These are phyloP conservation scores for Alternaria angustiovoidea DNA, from an alignment of 2,329 filamentous ascomycete genomes.

Conservation along the genomic window DNA sequence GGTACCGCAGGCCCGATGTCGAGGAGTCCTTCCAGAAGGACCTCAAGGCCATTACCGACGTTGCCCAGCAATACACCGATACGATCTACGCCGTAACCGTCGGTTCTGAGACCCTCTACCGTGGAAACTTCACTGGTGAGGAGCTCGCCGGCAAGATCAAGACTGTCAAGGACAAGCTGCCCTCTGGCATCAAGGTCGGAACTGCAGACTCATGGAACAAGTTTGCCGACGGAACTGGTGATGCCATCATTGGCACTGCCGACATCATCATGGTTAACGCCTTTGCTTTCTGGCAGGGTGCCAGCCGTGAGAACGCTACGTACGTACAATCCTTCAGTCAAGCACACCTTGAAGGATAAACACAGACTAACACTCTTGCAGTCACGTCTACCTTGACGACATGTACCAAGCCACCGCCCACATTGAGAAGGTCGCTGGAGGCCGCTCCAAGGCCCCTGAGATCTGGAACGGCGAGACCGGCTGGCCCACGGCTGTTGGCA, in stretches of 20 bases:
- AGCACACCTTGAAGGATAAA: not conserved
- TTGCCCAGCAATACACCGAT: constrained; percentile 60
- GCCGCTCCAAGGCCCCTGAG: constrained; percentile 61
- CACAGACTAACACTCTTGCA: not conserved
- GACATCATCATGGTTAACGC: constrained; percentile 72
- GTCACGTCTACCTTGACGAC: constrained; percentile 70
- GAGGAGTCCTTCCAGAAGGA: constrained; percentile 69
- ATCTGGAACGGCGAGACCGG: constrained; percentile 58
- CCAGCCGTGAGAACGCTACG: constrained; percentile 65
- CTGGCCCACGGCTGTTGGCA: constrained; percentile 57
- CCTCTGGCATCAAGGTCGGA: constrained; percentile 64
- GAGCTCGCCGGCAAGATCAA: constrained; percentile 69
- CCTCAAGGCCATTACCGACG: constrained; percentile 63
- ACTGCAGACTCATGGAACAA: constrained; percentile 80
- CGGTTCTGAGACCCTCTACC: constrained; percentile 75
- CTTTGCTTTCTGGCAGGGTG: constrained; percentile 77
- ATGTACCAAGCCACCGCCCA: constrained; percentile 69
- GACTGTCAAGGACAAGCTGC: constrained; percentile 65
- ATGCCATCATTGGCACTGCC: constrained; percentile 69
- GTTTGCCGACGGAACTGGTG: constrained; percentile 71
- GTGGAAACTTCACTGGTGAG: constrained; percentile 69
- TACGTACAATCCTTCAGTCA: not conserved
- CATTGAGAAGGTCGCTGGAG: constrained; percentile 67
- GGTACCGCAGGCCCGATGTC: constrained; percentile 63
- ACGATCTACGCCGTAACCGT: constrained; percentile 74